phyloP scores from a whole-genome alignment of 2,329 filamentous ascomycete species.

The Mariannaea elegans region DNA sequence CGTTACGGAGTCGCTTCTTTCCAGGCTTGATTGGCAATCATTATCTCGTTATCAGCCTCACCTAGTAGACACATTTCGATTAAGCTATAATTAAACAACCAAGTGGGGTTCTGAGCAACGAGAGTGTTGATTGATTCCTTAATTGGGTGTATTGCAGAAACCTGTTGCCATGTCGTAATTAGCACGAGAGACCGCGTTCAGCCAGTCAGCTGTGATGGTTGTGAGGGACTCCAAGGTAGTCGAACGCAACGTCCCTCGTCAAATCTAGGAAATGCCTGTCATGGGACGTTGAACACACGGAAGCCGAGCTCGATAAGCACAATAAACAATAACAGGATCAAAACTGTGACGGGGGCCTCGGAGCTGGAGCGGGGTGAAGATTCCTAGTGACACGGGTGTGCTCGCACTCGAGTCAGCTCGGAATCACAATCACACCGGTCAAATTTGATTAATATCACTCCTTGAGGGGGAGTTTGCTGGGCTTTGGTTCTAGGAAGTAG shows the following conservation, averaged over 20 bases:
- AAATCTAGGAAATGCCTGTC: background rate
- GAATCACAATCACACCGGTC: background rate
- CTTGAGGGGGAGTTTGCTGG: no score
- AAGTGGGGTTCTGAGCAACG: background rate
- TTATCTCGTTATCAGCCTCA: slow-evolving; percentile 2
- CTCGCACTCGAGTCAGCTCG: background rate
- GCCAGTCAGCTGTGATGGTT: background rate
- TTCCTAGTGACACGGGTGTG: background rate
- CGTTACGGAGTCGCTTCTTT: slow-evolving; percentile 1
- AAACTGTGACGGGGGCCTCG: background rate
- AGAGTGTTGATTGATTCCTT: no score
- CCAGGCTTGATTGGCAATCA: background rate
- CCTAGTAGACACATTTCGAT: background rate
- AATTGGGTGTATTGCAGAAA: no score
- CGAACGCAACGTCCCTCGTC: background rate
- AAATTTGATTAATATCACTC: background rate
- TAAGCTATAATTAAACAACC: background rate
- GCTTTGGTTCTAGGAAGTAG: no score
- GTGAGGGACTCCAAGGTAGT: background rate
- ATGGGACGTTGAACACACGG: background rate
- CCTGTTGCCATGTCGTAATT: background rate
- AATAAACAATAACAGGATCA: background rate
- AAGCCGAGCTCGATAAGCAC: background rate
- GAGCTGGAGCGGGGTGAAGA: background rate
- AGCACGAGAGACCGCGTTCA: background rate